These are phyloP conservation scores for Colletotrichum noveboracense DNA, from an alignment of 2,329 filamentous ascomycete genomes.

Conservation along the genomic window DNA sequence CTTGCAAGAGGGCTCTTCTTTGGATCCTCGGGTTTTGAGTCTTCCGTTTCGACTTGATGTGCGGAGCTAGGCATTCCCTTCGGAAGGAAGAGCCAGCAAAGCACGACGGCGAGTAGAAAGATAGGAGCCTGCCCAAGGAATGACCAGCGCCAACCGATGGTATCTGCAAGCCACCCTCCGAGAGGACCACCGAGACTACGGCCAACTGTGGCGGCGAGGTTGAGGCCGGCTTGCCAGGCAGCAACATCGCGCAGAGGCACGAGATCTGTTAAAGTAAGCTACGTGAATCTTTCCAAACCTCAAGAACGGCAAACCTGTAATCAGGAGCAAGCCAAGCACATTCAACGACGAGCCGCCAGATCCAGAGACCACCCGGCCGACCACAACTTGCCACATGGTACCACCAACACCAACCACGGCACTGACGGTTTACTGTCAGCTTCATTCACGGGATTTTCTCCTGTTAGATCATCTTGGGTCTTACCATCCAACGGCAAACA, in stretches of 20 bases:
- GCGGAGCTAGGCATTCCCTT: conserved; percentile 27
- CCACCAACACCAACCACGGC: conserved; percentile 46
- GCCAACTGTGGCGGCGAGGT: conserved; percentile 55
- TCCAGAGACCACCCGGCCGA: conserved; percentile 57
- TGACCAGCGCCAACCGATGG: conserved; percentile 71
- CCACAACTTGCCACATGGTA: conserved; percentile 52
- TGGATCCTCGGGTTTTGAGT: not conserved
- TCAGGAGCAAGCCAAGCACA: conserved; percentile 55
- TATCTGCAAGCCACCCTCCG: conserved; percentile 68
- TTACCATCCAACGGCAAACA: conserved; percentile 59
- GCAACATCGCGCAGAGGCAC: conserved; percentile 58
- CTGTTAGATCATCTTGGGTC: conserved; percentile 20
- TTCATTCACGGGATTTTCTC: not conserved
- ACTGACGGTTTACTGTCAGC: conserved; percentile 11
- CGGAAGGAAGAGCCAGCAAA: conserved; percentile 58
- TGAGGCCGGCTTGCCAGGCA: conserved; percentile 58
- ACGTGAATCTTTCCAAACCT: not conserved
- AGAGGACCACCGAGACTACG: conserved; percentile 57
- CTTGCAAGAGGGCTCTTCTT: conserved; percentile 35
- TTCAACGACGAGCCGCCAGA: conserved; percentile 57
- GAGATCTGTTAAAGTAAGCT: conserved; percentile 40
- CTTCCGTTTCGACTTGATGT: not conserved
- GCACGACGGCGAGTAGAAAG: conserved; percentile 55
- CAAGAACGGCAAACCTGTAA: conserved; percentile 44
- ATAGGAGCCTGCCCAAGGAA: conserved; percentile 68